Percentiles rank a stretch among this genome's conserved stretches.
phyloP scores from a whole-genome alignment of 177 flowering plant species.

The Vitis hybrid region DNA sequence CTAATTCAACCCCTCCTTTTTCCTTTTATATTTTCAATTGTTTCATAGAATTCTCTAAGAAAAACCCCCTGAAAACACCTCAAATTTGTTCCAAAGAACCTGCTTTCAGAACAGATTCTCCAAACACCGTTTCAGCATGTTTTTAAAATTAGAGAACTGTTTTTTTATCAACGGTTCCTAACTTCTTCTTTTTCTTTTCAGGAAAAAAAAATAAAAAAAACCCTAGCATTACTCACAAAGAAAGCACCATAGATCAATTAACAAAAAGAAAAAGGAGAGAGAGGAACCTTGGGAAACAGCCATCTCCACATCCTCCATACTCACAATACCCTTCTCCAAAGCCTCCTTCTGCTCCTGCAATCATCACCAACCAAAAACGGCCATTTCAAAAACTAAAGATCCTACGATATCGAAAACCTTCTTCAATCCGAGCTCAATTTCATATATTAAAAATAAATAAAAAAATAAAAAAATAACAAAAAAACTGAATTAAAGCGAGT shows the following conservation, averaged over 20 bases:
- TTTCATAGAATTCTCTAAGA: too few relatives aligned
- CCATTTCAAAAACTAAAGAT: too few relatives aligned
- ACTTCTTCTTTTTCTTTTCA: too few relatives aligned
- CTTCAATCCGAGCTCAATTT: background rate
- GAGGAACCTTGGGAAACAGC: slow-evolving; percentile 65
- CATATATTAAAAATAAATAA: background rate
- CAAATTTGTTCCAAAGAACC: too few relatives aligned
- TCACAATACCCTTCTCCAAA: slow-evolving; percentile 53
- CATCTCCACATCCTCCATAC: slow-evolving; percentile 83
- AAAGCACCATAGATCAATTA: background rate
- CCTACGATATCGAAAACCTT: background rate
- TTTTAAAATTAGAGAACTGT: too few relatives aligned
- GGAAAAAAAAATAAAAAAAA: too few relatives aligned
- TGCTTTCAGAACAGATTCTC: too few relatives aligned
- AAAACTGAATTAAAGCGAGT: background rate
- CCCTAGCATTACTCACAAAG: background rate
- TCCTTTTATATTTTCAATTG: too few relatives aligned
- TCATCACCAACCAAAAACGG: background rate
- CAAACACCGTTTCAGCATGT: too few relatives aligned
- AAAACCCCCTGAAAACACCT: too few relatives aligned
- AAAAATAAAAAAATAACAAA: background rate
- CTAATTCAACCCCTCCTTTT: too few relatives aligned
- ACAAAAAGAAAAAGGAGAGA: background rate
- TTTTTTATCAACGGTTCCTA: too few relatives aligned
- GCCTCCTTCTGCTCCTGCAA: slow-evolving; percentile 85